These are phyloP conservation scores for Tylopilus felleus DNA, from an alignment of 768 basidiomycete genomes.

Conservation along the genomic window DNA sequence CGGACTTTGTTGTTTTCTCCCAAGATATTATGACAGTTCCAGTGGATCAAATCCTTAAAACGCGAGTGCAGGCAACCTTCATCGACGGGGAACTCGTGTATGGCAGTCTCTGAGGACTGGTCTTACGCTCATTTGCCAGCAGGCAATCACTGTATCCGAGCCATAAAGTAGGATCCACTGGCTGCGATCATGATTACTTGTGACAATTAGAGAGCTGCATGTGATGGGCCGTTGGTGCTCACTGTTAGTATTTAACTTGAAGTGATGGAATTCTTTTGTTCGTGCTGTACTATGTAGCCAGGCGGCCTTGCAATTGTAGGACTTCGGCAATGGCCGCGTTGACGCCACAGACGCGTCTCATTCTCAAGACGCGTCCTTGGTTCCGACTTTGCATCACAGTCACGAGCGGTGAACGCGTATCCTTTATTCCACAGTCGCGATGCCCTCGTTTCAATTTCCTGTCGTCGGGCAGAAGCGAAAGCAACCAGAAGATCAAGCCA, in stretches of 20 bases:
- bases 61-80: constrained; percentile 69
- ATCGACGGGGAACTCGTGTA: constrained; percentile 65
- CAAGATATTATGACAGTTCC: constrained; percentile 76
- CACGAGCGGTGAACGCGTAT: background rate
- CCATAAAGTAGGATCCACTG: background rate
- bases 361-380: constrained; percentile 1
- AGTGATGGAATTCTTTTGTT: too few relatives aligned
- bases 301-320: too few relatives aligned
- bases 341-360: constrained; percentile 25
- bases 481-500: constrained; percentile 18
- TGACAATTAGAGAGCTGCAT: background rate
- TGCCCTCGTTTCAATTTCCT: constrained; percentile 21
- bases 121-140: too few relatives aligned
- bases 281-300: too few relatives aligned
- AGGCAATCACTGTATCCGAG: background rate
- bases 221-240: too few relatives aligned
- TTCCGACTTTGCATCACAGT: background rate
- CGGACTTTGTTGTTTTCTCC: constrained; percentile 83
- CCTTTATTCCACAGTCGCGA: background rate
- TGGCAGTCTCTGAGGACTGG: constrained; percentile 34
- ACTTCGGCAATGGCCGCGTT: constrained; percentile 12
- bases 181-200: background rate
- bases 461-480: constrained; percentile 31
- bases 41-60: constrained; percentile 54
- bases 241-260: too few relatives aligned